phyloP scores from a whole-genome alignment of 208 protist genomes.

The Leishmania martiniquensis region DNA sequence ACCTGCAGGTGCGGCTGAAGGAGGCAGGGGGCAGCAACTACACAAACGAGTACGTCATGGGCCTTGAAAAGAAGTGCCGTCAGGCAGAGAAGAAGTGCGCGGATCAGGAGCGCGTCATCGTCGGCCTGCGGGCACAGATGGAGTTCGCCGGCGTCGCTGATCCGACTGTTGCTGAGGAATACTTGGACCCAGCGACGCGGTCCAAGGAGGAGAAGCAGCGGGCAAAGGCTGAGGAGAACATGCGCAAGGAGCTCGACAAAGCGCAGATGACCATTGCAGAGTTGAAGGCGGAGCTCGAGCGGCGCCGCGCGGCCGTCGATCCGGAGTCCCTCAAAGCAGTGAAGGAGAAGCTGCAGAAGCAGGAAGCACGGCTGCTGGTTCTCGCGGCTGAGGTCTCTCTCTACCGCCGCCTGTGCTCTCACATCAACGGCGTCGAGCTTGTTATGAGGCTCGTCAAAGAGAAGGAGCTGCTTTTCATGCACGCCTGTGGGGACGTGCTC shows the following conservation, averaged over 20 bases:
- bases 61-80: conserved; percentile 38
- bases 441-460: conserved; percentile 25
- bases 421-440: conserved; percentile 2
- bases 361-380: conserved; percentile 8
- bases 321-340: conserved; percentile 34
- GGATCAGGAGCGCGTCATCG: conserved; percentile 64
- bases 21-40: conserved; percentile 66
- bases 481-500: conserved; percentile 22
- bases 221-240: conserved; percentile 30
- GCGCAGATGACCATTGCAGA: conserved; percentile 40
- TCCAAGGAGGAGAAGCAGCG: conserved; percentile 25
- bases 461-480: conserved; percentile 31
- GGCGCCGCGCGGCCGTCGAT: conserved; percentile 19
- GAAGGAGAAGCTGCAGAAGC: conserved; percentile 33
- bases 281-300: conserved; percentile 52
- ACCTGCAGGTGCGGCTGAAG: conserved; percentile 57
- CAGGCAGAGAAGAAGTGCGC: conserved; percentile 56
- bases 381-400: conserved; percentile 18
- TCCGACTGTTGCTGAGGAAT: conserved; percentile 38
- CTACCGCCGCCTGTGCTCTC: conserved; percentile 22
- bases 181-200: conserved; percentile 14
- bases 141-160: conserved; percentile 48
- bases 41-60: conserved; percentile 70
- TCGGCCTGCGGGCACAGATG: conserved; percentile 46
- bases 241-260: conserved; percentile 42